A percentile compares a stretch with the other conserved stretches of the same genome.
Evolutionary conservation across 495 filamentous ascomycete genomes (phyloP).

Genomic region (Tuber microsphaerosporum): DNA sequence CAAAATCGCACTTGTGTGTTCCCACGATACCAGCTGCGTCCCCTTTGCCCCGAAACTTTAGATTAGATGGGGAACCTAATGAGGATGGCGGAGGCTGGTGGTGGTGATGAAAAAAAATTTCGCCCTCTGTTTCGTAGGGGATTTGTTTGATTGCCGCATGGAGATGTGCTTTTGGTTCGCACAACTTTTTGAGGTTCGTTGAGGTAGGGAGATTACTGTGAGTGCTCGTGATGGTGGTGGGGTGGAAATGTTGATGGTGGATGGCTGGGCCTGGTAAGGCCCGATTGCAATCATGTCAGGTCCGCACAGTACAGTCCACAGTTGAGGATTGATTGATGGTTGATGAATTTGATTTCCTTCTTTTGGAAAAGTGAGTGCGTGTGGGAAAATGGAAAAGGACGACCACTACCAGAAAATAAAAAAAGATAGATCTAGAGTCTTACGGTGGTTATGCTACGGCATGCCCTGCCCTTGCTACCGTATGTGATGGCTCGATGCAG

Average conservation of each 20-base stretch:
- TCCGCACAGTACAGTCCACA: not conserved
- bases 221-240: not conserved
- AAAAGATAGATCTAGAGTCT: not conserved
- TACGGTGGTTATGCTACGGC: not conserved
- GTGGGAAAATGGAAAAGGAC: not conserved
- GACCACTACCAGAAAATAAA: not conserved
- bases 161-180: conserved; percentile 2
- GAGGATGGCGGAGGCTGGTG: not conserved
- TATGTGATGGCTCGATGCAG: not conserved
- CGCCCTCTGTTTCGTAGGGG: not conserved
- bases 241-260: not conserved
- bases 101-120: not conserved
- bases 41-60: not conserved
- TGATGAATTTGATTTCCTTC: not conserved
- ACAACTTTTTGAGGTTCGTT: not conserved
- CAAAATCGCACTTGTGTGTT: not conserved
- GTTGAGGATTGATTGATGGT: not conserved
- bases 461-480: not conserved
- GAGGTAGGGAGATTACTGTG: not conserved
- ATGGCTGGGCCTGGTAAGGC: not conserved
- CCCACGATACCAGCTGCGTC: not conserved
- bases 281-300: not conserved
- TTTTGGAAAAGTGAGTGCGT: not conserved
- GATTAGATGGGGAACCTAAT: not conserved
- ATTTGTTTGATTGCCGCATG: not conserved